A percentile compares a stretch with the other conserved stretches of the same genome.
Evolutionary conservation across 345 rosid species (phyloP).

Genomic region (Moricandia moricandioides): DNA sequence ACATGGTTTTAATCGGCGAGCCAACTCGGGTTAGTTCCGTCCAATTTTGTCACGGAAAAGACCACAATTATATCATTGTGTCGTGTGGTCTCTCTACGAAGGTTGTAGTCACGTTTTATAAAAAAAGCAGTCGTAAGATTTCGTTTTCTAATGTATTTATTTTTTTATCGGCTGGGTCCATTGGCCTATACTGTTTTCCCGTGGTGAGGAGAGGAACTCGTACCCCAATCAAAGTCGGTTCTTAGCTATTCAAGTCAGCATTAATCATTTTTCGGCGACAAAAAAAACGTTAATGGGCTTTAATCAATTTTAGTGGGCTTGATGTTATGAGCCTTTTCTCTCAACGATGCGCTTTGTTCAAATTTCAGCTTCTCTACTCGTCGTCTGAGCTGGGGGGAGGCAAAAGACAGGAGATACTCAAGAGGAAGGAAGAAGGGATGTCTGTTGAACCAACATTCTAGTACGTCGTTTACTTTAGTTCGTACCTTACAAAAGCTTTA

Average conservation of each 20-base stretch:
- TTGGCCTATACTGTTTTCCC: background rate
- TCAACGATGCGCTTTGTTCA: background rate
- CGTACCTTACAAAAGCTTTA: background rate
- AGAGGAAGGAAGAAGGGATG: slow-evolving; percentile 69
- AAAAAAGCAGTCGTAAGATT: background rate
- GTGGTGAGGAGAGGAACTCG: background rate
- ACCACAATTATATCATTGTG: background rate
- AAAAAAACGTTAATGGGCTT: slow-evolving; percentile 3
- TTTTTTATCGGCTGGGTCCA: background rate
- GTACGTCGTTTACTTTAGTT: background rate
- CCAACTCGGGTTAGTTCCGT: background rate
- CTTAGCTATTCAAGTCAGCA: background rate
- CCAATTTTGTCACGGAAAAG: background rate
- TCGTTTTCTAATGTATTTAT: background rate
- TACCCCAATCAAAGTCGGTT: background rate
- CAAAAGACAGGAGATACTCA: too few relatives aligned
- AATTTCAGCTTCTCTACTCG: background rate
- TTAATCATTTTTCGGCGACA: background rate
- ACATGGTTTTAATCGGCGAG: background rate
- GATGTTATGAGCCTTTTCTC: background rate
- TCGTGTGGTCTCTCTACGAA: background rate
- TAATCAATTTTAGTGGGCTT: background rate
- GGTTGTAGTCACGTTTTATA: background rate
- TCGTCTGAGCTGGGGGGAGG: background rate
- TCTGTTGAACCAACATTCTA: slow-evolving; percentile 54